phyloP scores from a whole-genome alignment of 2,329 filamentous ascomycete genomes.

The Cordyceps javanica region DNA sequence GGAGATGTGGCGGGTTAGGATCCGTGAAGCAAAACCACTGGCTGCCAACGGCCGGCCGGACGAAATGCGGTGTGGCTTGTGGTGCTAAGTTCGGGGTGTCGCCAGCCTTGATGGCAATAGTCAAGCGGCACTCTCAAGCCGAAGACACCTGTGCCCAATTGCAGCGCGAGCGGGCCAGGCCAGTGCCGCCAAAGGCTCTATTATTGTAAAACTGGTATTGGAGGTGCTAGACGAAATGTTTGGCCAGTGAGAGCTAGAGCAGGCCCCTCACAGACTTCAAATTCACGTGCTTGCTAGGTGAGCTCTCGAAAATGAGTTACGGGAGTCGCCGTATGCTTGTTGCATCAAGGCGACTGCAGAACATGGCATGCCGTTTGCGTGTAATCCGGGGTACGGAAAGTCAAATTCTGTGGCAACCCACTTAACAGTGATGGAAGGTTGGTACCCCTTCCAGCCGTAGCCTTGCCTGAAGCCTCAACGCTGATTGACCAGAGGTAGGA shows the following conservation, averaged over 20 bases:
- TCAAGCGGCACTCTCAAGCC: not conserved
- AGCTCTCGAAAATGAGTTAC: too few species aligned
- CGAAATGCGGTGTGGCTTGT: constrained; percentile 5
- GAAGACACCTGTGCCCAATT: not conserved
- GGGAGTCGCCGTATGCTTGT: not conserved
- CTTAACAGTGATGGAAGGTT: not conserved
- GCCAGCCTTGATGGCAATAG: not conserved
- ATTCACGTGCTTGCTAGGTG: not conserved
- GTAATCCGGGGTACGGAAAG: not conserved
- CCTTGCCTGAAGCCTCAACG: constrained; percentile 1
- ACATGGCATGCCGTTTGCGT: not conserved
- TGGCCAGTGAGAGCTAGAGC: not conserved
- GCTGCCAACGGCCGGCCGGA: constrained; percentile 15
- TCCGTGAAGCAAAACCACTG: not conserved
- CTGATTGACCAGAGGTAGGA: not conserved
- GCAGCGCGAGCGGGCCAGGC: not conserved
- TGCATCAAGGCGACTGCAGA: not conserved
- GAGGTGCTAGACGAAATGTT: too few species aligned
- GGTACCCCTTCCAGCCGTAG: not conserved
- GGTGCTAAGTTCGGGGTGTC: not conserved
- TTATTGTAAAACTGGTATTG: too few species aligned
- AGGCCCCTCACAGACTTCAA: not conserved
- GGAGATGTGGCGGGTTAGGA: constrained; percentile 1
- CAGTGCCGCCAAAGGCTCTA: not conserved
- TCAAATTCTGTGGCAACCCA: not conserved